A percentile compares a stretch with the other conserved stretches of the same genome.
Conservation (phyloP, 768 basidiomycete genomes). For the Daedalea quercina region DNA sequence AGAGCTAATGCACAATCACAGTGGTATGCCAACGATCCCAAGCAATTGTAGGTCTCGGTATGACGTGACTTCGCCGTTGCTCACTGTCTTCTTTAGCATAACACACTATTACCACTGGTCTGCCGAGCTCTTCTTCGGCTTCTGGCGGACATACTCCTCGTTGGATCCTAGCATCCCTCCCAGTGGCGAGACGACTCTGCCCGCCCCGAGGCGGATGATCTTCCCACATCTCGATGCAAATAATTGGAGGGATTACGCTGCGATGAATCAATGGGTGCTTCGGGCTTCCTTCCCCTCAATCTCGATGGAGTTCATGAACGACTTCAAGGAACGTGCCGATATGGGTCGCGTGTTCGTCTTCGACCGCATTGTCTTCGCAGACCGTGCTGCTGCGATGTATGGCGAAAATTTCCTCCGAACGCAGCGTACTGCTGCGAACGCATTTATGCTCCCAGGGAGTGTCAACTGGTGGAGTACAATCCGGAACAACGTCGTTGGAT, state of each 20-base stretch:
- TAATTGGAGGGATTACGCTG: slow-evolving; percentile 88
- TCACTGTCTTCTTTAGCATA: slow-evolving; percentile 46
- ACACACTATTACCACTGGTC: slow-evolving; percentile 94
- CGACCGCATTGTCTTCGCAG: slow-evolving; percentile 83
- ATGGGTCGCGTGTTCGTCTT: slow-evolving; percentile 69
- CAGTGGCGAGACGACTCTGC: slow-evolving; percentile 64
- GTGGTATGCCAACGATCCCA: slow-evolving; percentile 80
- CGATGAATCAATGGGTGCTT: slow-evolving; percentile 86
- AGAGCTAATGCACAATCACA: slow-evolving; percentile 19
- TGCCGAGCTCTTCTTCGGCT: slow-evolving; percentile 86
- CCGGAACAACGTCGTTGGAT: slow-evolving; percentile 64
- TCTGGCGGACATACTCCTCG: slow-evolving; percentile 87
- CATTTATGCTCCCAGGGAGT: slow-evolving; percentile 71
- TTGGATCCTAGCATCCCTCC: slow-evolving; percentile 64
- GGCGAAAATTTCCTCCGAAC: slow-evolving; percentile 60
- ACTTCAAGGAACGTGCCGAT: slow-evolving; percentile 76
- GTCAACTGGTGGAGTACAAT: slow-evolving; percentile 82
- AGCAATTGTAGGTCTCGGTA: slow-evolving; percentile 57
- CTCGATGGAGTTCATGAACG: slow-evolving; percentile 72
- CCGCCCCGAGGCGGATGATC: slow-evolving; percentile 65
- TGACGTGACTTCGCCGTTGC: neutral
- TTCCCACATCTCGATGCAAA: slow-evolving; percentile 69
- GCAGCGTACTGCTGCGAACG: slow-evolving; percentile 68
- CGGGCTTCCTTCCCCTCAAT: slow-evolving; percentile 76
- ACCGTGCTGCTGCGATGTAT: slow-evolving; percentile 80